Base-by-base conservation (phyloP, 2,329 filamentous ascomycete species). In the Knufia fluminis region DNA sequence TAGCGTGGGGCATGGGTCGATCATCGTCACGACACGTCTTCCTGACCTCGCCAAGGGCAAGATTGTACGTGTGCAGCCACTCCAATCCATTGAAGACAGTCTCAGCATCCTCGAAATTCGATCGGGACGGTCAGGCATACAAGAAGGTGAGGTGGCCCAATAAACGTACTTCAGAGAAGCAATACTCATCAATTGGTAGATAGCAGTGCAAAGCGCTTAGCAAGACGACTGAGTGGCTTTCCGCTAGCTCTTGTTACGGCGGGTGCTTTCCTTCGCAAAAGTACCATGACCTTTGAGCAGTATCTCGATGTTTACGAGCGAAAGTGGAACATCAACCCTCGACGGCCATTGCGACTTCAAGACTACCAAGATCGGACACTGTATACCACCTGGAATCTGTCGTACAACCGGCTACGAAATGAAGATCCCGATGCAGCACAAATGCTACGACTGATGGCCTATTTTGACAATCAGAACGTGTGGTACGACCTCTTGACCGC, bases 201-300 rank as follows among this genome's bases (percentile, higher is more conserved):
- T 28, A 28, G 6, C 10, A 10, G 10, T 32, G 24, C 19, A 22
- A 7, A 12, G 10, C 63, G 72, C 51, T 60, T 61, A 2, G 51
- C 57, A 24, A 57, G 59, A 43, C 33, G 33, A 36, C 66, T 76
- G 0, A 66, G 70, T 50, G 68, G 72, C 4, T 64, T 74, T 26
- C 71, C 71, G 9, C 64, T 76, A 24, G 71, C 72, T 1, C 64
- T 76, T 14, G 59, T 69, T 3, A 67, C 70, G 9, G 71, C 72
- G 14, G 70, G 71, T 3, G 62, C 68, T 0, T 76, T 71, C 52
- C 64, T 75, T 12, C 50, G 61, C 24, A 54, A 71, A 40, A 63
- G 64, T 24, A 52, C 64, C 31, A 68, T 61, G 0, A 69, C 52
- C 31, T 64, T 64, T n/a, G 48, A 46, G 1, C 57, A 69, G 33